Conservation (phyloP, 2,329 filamentous ascomycete species). For the Phaeosphaeriaceae sp. region DNA sequence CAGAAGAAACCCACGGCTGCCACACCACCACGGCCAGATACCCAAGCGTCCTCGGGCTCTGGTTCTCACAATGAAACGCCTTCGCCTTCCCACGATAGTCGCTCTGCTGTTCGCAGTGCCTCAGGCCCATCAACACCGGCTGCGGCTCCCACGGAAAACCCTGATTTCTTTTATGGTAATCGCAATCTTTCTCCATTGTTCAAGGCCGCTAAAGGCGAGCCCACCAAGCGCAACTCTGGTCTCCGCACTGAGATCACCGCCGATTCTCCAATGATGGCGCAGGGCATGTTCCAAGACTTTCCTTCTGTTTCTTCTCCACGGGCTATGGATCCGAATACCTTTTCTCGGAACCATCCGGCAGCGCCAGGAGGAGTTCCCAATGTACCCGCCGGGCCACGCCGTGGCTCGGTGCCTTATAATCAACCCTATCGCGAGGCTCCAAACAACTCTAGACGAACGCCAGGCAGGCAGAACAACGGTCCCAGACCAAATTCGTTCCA, state of each 20-base stretch:
- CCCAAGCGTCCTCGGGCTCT: constrained; percentile 30
- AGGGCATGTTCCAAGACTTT: constrained; percentile 33
- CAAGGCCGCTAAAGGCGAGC: constrained; percentile 54
- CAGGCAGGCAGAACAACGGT: constrained; percentile 26
- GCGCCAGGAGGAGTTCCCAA: constrained; percentile 15
- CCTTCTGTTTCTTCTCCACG: constrained; percentile 23
- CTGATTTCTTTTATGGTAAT: constrained; percentile 51
- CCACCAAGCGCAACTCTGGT: constrained; percentile 50
- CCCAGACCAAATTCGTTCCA: constrained; percentile 31
- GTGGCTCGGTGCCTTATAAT: constrained; percentile 35
- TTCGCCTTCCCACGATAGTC: constrained; percentile 49
- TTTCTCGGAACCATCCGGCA: constrained; percentile 20
- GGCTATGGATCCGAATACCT: constrained; percentile 27
- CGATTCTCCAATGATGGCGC: constrained; percentile 35
- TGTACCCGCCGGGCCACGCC: constrained; percentile 23
- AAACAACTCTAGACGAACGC: constrained; percentile 31
- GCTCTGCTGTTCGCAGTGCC: constrained; percentile 36
- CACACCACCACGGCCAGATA: constrained; percentile 31
- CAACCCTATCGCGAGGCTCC: constrained; percentile 31
- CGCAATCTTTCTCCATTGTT: constrained; percentile 59
- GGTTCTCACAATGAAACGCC: constrained; percentile 43
- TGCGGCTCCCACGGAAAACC: constrained; percentile 29
- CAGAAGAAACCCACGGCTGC: constrained; percentile 32
- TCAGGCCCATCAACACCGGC: constrained; percentile 45
- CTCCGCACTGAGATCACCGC: constrained; percentile 53